A percentile compares a stretch with the other conserved stretches of the same genome.
phyloP scores from a whole-genome alignment of 2,329 filamentous ascomycete genomes.

The Neoascochyta sp. region DNA sequence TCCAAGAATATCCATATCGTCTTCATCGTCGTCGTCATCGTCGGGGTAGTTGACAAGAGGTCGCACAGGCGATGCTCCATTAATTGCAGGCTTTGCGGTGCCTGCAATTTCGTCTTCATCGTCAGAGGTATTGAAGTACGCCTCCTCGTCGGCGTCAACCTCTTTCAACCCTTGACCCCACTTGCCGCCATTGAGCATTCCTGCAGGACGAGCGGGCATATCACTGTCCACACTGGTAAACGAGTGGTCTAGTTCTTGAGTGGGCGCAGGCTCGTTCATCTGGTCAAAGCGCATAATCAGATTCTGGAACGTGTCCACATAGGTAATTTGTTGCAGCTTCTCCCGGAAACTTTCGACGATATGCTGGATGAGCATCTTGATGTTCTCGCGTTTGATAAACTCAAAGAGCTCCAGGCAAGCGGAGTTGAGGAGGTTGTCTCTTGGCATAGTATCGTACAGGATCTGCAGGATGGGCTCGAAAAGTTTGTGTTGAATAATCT shows the following conservation, averaged over 20 bases:
- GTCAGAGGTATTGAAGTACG: constrained; percentile 89
- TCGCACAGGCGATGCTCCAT: constrained; percentile 60
- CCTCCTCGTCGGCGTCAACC: constrained; percentile 80
- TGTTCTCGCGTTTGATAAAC: constrained; percentile 62
- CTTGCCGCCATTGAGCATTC: constrained; percentile 53
- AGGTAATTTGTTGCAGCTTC: constrained; percentile 69
- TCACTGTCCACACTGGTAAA: constrained; percentile 67
- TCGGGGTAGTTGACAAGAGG: constrained; percentile 89
- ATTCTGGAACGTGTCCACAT: constrained; percentile 78
- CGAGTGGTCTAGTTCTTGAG: constrained; percentile 54
- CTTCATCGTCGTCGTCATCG: constrained; percentile 64
- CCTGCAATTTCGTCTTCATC: constrained; percentile 63
- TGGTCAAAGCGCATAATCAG: constrained; percentile 77
- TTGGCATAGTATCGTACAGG: constrained; percentile 77
- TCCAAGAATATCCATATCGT: constrained; percentile 49
- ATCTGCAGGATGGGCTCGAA: constrained; percentile 83
- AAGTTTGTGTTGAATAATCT: constrained; percentile 75
- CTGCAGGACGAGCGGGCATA: constrained; percentile 40
- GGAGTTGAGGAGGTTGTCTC: constrained; percentile 90
- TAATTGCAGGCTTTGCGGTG: constrained; percentile 45
- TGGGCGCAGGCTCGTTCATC: constrained; percentile 58
- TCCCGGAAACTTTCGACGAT: constrained; percentile 81
- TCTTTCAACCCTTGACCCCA: constrained; percentile 73
- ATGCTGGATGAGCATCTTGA: constrained; percentile 75
- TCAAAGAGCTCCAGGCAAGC: constrained; percentile 93